A percentile compares a stretch with the other conserved stretches of the same genome.
These are phyloP conservation scores for Apophysomyces trapeziformis DNA, from an alignment of 371 early-diverging fungal species.

Conservation along the genomic window DNA sequence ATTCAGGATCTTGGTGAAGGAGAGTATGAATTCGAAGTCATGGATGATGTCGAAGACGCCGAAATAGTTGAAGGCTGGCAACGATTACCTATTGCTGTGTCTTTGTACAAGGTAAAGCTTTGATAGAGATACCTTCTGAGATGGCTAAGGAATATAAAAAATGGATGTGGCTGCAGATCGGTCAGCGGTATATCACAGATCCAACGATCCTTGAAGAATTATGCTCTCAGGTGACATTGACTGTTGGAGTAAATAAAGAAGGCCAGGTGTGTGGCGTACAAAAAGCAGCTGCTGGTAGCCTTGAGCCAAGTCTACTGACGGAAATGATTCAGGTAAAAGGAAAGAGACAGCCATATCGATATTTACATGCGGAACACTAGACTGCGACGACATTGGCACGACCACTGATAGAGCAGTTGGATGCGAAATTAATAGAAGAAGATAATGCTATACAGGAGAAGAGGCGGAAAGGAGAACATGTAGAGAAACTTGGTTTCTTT, in stretches of 20 bases:
- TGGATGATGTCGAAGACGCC: slow-evolving; percentile 86
- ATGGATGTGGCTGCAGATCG: slow-evolving; percentile 59
- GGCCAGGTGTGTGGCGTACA: slow-evolving; percentile 85
- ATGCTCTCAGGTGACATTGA: slow-evolving; percentile 78
- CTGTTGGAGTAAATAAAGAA: slow-evolving; percentile 79
- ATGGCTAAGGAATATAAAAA: background rate
- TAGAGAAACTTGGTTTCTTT: slow-evolving; percentile 69
- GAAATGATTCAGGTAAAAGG: slow-evolving; percentile 76
- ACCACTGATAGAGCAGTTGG: slow-evolving; percentile 58
- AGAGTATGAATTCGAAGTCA: slow-evolving; percentile 85
- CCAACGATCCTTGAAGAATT: slow-evolving; percentile 87
- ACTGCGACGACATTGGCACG: slow-evolving; percentile 67
- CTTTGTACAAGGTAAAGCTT: slow-evolving; percentile 74
- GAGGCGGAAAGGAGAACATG: slow-evolving; percentile 47
- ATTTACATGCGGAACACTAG: slow-evolving; percentile 20
- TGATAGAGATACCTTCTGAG: no score
- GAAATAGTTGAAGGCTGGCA: slow-evolving; percentile 77
- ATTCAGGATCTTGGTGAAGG: slow-evolving; percentile 75
- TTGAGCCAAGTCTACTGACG: slow-evolving; percentile 76
- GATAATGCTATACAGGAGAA: slow-evolving; percentile 49
- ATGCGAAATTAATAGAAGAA: slow-evolving; percentile 56
- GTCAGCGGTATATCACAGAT: slow-evolving; percentile 82
- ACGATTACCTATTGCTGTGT: slow-evolving; percentile 79
- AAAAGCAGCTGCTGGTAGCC: slow-evolving; percentile 76
- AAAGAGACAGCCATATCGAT: slow-evolving; percentile 12